Evolutionary conservation across 345 rosid genomes (phyloP).

Genomic region (Eucalyptus fibrosa): DNA sequence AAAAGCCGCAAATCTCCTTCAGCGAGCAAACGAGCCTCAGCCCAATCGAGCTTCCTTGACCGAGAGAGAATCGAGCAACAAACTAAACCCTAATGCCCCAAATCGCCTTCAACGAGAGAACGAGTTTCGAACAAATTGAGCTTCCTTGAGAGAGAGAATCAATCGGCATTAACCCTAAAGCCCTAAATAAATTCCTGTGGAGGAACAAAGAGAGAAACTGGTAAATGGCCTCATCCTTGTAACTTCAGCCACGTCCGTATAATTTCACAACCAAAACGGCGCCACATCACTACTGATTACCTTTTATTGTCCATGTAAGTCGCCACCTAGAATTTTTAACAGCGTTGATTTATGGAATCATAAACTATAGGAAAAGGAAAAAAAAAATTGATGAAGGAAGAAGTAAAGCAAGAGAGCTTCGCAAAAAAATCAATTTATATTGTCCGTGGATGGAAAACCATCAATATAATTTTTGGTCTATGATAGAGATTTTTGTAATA

Average conservation of each 20-base stretch:
- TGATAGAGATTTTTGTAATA: no score
- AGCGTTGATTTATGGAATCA: no score
- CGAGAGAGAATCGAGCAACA: neutral
- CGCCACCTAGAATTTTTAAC: rapidly evolving
- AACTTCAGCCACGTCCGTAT: neutral
- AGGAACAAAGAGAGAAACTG: neutral
- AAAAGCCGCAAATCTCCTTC: neutral
- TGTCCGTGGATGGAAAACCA: neutral
- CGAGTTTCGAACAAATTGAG: neutral
- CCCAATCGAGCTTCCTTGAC: neutral
- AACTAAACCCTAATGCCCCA: no score
- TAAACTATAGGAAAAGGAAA: no score
- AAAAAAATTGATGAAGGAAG: neutral
- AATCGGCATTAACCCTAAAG: neutral
- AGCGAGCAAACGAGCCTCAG: neutral
- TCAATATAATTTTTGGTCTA: no score
- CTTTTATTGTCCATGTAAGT: rapidly evolving
- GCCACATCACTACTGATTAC: neutral
- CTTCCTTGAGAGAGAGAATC: neutral
- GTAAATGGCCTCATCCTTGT: neutral
- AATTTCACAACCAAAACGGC: neutral
- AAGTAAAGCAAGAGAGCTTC: neutral
- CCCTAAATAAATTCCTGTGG: neutral
- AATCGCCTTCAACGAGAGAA: neutral
- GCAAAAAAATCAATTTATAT: no score